These are phyloP conservation scores for Amborella trichopoda DNA, from an alignment of 164 flowering plant species.

Conservation along the genomic window DNA sequence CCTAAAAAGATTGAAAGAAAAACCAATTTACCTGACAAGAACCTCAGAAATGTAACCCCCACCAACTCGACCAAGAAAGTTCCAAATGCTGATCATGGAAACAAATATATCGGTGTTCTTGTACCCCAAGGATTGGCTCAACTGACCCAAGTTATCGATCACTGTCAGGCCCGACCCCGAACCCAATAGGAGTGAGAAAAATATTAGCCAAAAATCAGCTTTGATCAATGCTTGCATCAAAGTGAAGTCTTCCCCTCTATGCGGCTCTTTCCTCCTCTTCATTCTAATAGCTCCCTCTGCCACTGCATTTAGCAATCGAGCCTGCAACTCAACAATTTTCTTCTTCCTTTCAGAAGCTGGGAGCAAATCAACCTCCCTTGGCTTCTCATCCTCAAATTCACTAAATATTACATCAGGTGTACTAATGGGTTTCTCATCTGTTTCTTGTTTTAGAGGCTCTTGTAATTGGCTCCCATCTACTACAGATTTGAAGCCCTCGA, in stretches of 20 bases:
- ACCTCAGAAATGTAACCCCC: constrained; percentile 95
- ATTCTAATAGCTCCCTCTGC: constrained; percentile 97
- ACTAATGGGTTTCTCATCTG: constrained; percentile 20
- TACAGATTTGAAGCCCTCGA: constrained; percentile 21
- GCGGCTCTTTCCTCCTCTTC: constrained; percentile 91
- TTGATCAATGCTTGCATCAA: constrained; percentile 79
- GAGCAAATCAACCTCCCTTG: constrained; percentile 71
- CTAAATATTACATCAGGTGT: constrained; percentile 59
- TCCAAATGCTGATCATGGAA: constrained; percentile 97
- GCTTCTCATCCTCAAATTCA: constrained; percentile 94
- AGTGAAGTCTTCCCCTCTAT: constrained; percentile 93
- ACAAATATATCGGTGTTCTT: constrained; percentile 82
- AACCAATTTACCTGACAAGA: constrained; percentile 53
- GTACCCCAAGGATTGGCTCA: constrained; percentile 85
- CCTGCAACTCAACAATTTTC: constrained; percentile 72
- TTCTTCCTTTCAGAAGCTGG: constrained; percentile 74
- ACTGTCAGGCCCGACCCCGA: constrained; percentile 99
- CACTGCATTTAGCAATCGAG: constrained; percentile 79
- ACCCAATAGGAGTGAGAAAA: constrained; percentile 66
- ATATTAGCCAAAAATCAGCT: constrained; percentile 96
- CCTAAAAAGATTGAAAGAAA: no score
- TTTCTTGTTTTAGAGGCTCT: constrained; percentile 27
- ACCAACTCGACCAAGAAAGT: constrained; percentile 93
- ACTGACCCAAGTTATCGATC: constrained; percentile 95
- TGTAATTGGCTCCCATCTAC: constrained; percentile 51